Percentiles rank a stretch among this genome's conserved stretches.
Evolutionary conservation across 345 rosid genomes (phyloP).

Genomic region (Diplotaxis tenuifolia): DNA sequence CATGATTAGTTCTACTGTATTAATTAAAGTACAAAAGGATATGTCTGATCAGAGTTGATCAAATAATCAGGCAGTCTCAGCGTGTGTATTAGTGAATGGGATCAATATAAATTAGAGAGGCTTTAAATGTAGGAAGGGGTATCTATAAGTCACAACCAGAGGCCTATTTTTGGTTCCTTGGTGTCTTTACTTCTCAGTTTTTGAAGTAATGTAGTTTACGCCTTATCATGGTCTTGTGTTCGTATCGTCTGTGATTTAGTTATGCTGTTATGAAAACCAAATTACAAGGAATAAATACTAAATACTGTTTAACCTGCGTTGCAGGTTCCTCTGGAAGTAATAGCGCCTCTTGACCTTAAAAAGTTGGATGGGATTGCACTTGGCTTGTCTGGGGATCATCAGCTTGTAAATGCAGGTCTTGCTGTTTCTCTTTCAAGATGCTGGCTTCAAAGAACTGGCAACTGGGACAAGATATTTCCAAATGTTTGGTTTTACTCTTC

Average conservation of each 20-base stretch:
- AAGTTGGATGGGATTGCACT: conserved; percentile 53
- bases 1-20: neutral
- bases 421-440: conserved; percentile 77
- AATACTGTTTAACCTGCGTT: conserved; percentile 24
- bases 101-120: neutral
- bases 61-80: neutral
- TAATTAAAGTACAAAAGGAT: neutral
- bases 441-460: conserved; percentile 83
- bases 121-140: neutral
- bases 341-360: conserved; percentile 53
- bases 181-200: neutral
- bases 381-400: conserved; percentile 84
- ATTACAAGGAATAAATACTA: conserved; percentile 4
- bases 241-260: neutral
- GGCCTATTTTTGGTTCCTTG: neutral
- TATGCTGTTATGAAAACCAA: neutral
- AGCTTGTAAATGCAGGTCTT: conserved; percentile 79
- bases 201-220: neutral
- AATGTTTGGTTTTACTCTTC: conserved; percentile 43
- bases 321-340: conserved; percentile 71
- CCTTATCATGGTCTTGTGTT: neutral
- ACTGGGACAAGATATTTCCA: conserved; percentile 53
- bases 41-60: neutral
- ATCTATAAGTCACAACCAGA: conserved; percentile 1
- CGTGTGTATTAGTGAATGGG: neutral